Evolutionary conservation across 345 rosid species (phyloP), one percentile per base, ranked within the genome.

Genomic region (Noccaea caerulescens): DNA sequence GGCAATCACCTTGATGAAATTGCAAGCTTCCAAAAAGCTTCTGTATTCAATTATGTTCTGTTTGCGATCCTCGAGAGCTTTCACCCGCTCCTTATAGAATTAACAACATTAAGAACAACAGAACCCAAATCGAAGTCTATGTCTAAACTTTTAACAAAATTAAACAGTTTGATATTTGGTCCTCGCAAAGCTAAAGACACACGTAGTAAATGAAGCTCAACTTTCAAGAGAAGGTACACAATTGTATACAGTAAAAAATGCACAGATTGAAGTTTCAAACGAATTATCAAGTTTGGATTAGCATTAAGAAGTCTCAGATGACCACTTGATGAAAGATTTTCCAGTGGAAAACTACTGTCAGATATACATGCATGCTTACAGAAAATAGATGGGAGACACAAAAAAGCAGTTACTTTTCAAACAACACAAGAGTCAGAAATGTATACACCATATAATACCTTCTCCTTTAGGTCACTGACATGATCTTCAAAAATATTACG

Each of bases 1-100:
- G 30, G 44, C 13, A 37, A 25, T 63, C 72, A 91, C 99, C 96
- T 90, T 91, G 68, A 94, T 94, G 72, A 94, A 94, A 72, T 86
- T 85, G 43, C 97, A 94, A 54, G 96, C 89, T 78, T 94, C 89
- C 80, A 94, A 75, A 82, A 85, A 91, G 36, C 80, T 76, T 68
- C 87, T 86, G 77, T 94, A 94, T 72, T 87, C 96, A 72, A 56
- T 56, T 65, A 88, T 73, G 72, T 87, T 83, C 73, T 43, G 85
- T 81, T 84, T 91, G 72, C 89, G 96, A 76, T 91, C 96, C 82
- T 88, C 95, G 38, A 72, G 81, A 47, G 81, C 83, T 82, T 83
- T 91, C 42, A 77, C 81, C 30, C 87, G 84, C 73, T 91, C 99
- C 99, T 94, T 43, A 62, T 41, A 75, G 36, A 83, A 69, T 50